phyloP scores from a whole-genome alignment of 768 basidiomycete genomes.

The Russula olivacea region DNA sequence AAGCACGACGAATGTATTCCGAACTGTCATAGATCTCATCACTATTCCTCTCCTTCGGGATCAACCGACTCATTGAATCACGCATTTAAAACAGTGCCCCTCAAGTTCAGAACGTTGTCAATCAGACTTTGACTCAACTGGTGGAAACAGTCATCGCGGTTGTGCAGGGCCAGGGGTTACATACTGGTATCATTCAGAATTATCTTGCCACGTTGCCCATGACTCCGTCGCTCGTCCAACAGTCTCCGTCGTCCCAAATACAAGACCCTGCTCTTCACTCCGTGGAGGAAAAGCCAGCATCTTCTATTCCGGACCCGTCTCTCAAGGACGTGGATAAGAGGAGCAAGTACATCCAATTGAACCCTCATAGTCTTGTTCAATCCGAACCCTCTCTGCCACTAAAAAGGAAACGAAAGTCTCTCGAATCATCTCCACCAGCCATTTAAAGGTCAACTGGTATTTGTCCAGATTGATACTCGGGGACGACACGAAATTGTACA shows the following conservation, averaged over 20 bases:
- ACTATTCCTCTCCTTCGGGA: background rate
- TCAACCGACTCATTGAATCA: constrained; percentile 4
- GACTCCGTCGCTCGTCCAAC: too few species aligned
- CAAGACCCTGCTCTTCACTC: background rate
- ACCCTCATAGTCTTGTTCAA: background rate
- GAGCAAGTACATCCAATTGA: background rate
- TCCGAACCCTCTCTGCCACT: background rate
- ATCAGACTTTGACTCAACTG: constrained; percentile 16
- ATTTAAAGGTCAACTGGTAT: constrained; percentile 40
- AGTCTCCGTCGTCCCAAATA: background rate
- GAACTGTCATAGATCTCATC: too few species aligned
- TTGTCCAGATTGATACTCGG: constrained; percentile 61
- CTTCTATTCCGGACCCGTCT: background rate
- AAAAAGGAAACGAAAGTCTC: constrained; percentile 12
- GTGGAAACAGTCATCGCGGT: constrained; percentile 23
- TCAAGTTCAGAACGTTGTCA: constrained; percentile 8
- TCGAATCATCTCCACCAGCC: background rate
- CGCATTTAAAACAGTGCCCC: constrained; percentile 15
- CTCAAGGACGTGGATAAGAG: background rate
- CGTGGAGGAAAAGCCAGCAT: background rate
- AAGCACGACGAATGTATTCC: too few species aligned
- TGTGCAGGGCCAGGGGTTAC: constrained; percentile 18
- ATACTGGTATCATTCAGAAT: constrained; percentile 18
- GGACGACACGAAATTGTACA: constrained; percentile 46
- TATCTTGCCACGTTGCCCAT: constrained; percentile 18